Percentiles rank a stretch among this genome's conserved stretches.
phyloP scores from a whole-genome alignment of 1,284 basidiomycete genomes.

The Pisolithus thermaeus region DNA sequence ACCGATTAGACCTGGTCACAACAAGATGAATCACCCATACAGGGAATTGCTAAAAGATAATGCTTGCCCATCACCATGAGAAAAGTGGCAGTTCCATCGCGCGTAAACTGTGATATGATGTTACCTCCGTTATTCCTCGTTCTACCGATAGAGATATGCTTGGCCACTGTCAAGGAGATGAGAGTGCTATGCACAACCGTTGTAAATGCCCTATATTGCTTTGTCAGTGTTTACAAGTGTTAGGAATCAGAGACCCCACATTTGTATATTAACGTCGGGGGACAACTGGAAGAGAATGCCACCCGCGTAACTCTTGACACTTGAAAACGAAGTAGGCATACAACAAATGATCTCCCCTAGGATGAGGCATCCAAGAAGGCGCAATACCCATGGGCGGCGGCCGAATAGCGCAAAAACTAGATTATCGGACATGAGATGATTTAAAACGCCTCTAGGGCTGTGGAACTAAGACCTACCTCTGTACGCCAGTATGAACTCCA shows the following conservation, averaged over 20 bases:
- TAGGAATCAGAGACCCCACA: background rate
- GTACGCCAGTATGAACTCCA: slow-evolving; percentile 12
- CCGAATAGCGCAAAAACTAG: slow-evolving; percentile 23
- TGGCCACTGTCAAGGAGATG: background rate
- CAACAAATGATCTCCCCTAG: background rate
- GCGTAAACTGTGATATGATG: background rate
- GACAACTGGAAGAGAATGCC: background rate
- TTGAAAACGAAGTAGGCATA: background rate
- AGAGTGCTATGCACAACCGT: background rate
- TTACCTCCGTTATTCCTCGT: background rate
- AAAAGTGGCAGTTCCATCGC: background rate
- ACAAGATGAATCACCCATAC: background rate
- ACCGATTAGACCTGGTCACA: background rate
- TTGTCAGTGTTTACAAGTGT: background rate
- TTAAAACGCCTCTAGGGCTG: too few relatives aligned
- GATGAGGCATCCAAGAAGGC: slow-evolving; percentile 1
- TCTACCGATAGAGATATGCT: background rate
- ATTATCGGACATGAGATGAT: background rate
- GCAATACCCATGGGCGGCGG: slow-evolving; percentile 7
- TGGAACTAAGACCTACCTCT: slow-evolving; percentile 13
- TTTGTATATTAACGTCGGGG: background rate
- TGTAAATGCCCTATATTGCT: background rate
- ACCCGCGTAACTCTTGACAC: background rate
- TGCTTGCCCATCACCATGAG: background rate
- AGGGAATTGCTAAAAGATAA: background rate